A percentile compares a stretch with the other conserved stretches of the same genome.
These are phyloP conservation scores for Davidsoniella australis DNA, from an alignment of 2,329 filamentous ascomycete species.

Conservation along the genomic window DNA sequence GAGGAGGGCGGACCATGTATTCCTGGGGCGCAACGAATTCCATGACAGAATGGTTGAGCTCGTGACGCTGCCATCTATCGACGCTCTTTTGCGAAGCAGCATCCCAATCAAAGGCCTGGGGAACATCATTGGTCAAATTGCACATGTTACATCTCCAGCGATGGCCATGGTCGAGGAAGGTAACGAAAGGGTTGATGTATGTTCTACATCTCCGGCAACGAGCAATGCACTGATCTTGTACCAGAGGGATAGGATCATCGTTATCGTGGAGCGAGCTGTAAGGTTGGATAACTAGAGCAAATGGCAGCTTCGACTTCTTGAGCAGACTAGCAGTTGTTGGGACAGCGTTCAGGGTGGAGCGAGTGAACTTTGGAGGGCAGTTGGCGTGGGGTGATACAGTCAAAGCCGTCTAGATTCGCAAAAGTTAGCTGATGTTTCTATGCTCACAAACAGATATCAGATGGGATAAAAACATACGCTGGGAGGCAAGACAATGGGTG, in stretches of 20 bases:
- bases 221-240: constrained; percentile 94
- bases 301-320: constrained; percentile 92
- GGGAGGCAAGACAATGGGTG: constrained; percentile 74
- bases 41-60: constrained; percentile 90
- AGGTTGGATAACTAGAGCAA: constrained; percentile 89
- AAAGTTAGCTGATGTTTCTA: background rate
- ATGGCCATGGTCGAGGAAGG: constrained; percentile 91
- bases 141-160: constrained; percentile 99
- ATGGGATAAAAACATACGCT: constrained; percentile 48
- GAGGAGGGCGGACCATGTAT: constrained; percentile 96
- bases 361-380: constrained; percentile 82
- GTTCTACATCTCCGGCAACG: constrained; percentile 88
- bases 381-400: constrained; percentile 85
- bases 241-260: constrained; percentile 78
- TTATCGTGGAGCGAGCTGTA: constrained; percentile 85
- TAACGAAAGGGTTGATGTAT: constrained; percentile 95
- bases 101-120: constrained; percentile 99
- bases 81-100: constrained; percentile 76
- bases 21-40: constrained; percentile 97
- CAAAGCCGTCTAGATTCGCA: constrained; percentile 50
- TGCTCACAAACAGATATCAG: background rate
- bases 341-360: constrained; percentile 85
- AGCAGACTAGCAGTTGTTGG: constrained; percentile 82
- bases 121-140: constrained; percentile 94
- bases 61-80: constrained; percentile 79